Conservation (phyloP, 2,329 filamentous ascomycete genomes). For the Fusarium mundagurra region DNA sequence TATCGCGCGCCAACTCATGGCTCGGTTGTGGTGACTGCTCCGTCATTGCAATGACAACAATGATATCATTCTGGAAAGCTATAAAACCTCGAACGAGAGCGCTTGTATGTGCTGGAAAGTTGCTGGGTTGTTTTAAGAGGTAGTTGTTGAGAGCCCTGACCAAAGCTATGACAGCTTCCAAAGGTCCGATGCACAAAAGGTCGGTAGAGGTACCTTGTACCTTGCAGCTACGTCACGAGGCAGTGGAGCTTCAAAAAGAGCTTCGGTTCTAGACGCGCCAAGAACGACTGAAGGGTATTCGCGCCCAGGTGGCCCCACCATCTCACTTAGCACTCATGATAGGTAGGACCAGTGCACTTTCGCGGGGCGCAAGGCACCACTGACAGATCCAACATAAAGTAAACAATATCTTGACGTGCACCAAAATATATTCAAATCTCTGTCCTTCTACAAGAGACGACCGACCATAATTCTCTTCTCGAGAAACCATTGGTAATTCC, state of each 20-base stretch:
- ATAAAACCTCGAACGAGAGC: conserved; percentile 19
- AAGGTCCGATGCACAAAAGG: conserved; percentile 19
- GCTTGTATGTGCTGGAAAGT: conserved; percentile 15
- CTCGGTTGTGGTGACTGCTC: conserved; percentile 51
- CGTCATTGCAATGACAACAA: conserved; percentile 52
- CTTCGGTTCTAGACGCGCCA: conserved; percentile 27
- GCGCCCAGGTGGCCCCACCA: conserved; percentile 36
- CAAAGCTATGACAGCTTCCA: conserved; percentile 41
- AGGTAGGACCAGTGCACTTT: conserved; percentile 22
- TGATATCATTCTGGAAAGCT: conserved; percentile 45
- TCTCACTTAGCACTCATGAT: conserved; percentile 1
- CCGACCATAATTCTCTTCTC: background rate
- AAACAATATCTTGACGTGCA: conserved; percentile 35
- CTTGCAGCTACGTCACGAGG: conserved; percentile 48
- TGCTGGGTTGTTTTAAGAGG: background rate
- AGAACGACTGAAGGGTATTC: conserved; percentile 21
- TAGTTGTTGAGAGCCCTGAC: conserved; percentile 16
- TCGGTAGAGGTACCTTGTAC: conserved; percentile 33
- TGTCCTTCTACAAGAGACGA: background rate
- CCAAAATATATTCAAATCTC: conserved; percentile 11
- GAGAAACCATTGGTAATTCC: conserved; percentile 1
- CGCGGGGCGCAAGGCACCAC: conserved; percentile 22
- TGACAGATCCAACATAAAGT: conserved; percentile 23
- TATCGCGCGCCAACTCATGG: conserved; percentile 38
- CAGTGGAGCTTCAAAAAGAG: conserved; percentile 17